Conservation (phyloP, 306 rosid species). For the Herpetospermum pedunculosum region DNA sequence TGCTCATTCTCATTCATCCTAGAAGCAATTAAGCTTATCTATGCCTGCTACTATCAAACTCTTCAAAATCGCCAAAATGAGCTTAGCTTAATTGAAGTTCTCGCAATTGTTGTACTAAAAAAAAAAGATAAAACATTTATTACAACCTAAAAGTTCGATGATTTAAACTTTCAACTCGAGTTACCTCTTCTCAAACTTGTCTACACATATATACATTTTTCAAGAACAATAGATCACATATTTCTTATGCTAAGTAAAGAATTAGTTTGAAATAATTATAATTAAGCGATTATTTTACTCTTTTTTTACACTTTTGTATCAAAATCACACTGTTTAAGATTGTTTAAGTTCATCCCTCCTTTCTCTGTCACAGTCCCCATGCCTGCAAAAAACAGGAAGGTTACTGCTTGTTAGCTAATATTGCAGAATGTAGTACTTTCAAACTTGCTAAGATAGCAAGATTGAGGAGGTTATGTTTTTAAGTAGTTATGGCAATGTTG, state of each 20-base stretch:
- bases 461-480: not conserved
- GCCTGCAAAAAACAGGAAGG: not conserved
- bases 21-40: too few relatives aligned
- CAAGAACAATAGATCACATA: not conserved
- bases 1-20: too few relatives aligned
- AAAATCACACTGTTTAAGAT: not conserved
- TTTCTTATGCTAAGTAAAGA: not conserved
- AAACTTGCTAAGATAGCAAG: not conserved
- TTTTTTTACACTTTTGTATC: not conserved
- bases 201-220: not conserved
- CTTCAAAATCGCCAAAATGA: too few relatives aligned
- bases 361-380: constrained; percentile 3
- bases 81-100: too few relatives aligned
- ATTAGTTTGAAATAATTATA: constrained; percentile 1
- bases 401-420: not conserved
- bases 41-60: too few relatives aligned
- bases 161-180: too few relatives aligned
- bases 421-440: not conserved
- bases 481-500: not conserved
- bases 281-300: not conserved
- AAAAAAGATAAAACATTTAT: too few relatives aligned
- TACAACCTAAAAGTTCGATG: too few relatives aligned
- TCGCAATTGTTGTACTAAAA: too few relatives aligned
- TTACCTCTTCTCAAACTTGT: too few relatives aligned
- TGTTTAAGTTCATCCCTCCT: not conserved